Conservation (phyloP, 805 yeast genomes). For the Saccharomycopsis fodiens region DNA sequence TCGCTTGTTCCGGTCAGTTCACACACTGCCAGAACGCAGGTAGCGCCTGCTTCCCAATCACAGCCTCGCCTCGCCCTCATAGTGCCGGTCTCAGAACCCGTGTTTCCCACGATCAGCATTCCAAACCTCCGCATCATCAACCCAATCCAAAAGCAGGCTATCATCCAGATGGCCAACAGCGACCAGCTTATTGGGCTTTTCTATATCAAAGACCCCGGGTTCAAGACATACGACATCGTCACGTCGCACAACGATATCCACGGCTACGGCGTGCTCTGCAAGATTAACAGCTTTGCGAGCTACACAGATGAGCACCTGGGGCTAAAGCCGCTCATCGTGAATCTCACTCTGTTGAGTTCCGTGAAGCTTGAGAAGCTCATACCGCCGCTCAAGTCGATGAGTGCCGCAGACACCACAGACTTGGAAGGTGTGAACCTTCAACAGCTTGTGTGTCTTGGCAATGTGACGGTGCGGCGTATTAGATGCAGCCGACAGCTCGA, state of each 20-base stretch:
- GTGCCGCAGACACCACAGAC: neutral
- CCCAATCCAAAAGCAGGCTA: conserved; percentile 19
- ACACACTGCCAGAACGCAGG: neutral
- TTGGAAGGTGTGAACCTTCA: conserved; percentile 10
- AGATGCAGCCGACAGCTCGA: conserved; percentile 4
- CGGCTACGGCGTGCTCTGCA: conserved; percentile 16
- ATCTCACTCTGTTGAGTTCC: conserved; percentile 4
- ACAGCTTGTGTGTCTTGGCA: conserved; percentile 11
- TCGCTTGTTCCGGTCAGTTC: neutral
- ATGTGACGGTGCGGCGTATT: conserved; percentile 4
- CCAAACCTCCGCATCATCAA: conserved; percentile 14
- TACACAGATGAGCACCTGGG: conserved; percentile 7
- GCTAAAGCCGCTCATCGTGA: conserved; percentile 12
- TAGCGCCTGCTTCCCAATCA: neutral
- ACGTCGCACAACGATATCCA: conserved; percentile 12
- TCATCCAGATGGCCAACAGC: conserved; percentile 15
- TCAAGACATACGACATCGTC: conserved; percentile 14
- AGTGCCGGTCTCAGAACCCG: conserved; percentile 17
- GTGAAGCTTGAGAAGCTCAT: conserved; percentile 3
- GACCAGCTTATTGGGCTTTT: conserved; percentile 17
- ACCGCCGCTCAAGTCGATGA: conserved; percentile 11
- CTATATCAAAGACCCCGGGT: conserved; percentile 15
- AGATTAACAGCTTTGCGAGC: conserved; percentile 5
- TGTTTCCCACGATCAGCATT: conserved; percentile 17
- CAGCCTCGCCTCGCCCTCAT: conserved; percentile 2